These are phyloP conservation scores for Starmerella powellii DNA, from an alignment of 805 yeast species.

Conservation along the genomic window DNA sequence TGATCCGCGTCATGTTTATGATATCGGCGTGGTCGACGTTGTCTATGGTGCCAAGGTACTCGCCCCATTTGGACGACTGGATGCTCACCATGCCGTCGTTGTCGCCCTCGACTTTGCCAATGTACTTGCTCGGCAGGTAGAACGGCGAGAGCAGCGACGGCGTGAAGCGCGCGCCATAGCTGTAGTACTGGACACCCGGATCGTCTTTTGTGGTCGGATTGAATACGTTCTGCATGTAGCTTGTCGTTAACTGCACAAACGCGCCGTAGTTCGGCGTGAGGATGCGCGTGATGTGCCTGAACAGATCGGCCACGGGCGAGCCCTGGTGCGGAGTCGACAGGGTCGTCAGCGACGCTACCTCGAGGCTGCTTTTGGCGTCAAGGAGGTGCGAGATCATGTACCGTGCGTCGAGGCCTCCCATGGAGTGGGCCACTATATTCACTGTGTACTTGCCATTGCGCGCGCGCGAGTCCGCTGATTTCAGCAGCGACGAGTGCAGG, in stretches of 20 bases:
- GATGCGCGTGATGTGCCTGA: slow-evolving; percentile 28
- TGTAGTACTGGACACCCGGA: slow-evolving; percentile 57
- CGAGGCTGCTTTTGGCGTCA: slow-evolving; percentile 32
- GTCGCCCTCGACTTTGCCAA: slow-evolving; percentile 40
- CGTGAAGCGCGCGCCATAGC: slow-evolving; percentile 65
- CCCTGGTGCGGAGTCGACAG: slow-evolving; percentile 85
- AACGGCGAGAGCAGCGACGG: slow-evolving; percentile 57
- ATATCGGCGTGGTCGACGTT: slow-evolving; percentile 77
- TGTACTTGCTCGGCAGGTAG: slow-evolving; percentile 49
- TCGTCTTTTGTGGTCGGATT: slow-evolving; percentile 43
- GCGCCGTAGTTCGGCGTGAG: slow-evolving; percentile 28
- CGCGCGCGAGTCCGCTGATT: slow-evolving; percentile 14
- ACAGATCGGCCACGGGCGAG: slow-evolving; percentile 66
- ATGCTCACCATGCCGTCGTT: slow-evolving; percentile 85
- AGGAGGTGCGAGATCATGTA: slow-evolving; percentile 51
- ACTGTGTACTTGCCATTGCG: slow-evolving; percentile 32
- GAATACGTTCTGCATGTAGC: slow-evolving; percentile 37
- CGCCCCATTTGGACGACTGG: slow-evolving; percentile 70
- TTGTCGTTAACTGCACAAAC: slow-evolving; percentile 56
- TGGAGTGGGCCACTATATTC: slow-evolving; percentile 76
- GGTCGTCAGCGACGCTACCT: slow-evolving; percentile 68
- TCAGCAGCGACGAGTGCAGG: slow-evolving; percentile 41
- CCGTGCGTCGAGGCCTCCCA: slow-evolving; percentile 87
- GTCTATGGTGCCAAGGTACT: slow-evolving; percentile 63
- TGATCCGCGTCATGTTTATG: slow-evolving; percentile 49